Conservation (phyloP, 192 early-diverging fungal genomes). For the Backusella parvicylindrica region DNA sequence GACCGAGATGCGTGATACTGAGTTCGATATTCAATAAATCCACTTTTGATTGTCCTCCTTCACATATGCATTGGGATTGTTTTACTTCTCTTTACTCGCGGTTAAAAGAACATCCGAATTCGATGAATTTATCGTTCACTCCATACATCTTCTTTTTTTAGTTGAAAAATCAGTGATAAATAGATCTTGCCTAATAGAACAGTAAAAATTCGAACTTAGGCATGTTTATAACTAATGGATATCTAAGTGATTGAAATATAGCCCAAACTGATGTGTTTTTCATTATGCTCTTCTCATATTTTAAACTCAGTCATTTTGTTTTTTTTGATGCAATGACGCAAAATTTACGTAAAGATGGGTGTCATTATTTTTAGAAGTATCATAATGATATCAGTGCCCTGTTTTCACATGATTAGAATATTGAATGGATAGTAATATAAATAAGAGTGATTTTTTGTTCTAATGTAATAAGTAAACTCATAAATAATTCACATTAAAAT, state of each 20-base stretch:
- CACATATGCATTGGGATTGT: no score
- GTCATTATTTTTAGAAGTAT: neutral
- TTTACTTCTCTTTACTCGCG: no score
- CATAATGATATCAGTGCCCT: neutral
- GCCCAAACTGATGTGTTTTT: neutral
- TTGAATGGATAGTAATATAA: neutral
- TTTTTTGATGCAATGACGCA: neutral
- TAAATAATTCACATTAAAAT: neutral
- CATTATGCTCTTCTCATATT: neutral
- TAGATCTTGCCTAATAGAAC: neutral
- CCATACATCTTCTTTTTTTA: no score
- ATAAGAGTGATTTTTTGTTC: neutral
- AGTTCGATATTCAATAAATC: no score
- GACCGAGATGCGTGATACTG: no score
- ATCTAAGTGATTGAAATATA: neutral
- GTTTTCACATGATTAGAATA: neutral
- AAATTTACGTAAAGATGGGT: neutral
- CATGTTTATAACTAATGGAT: neutral
- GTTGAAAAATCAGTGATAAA: neutral
- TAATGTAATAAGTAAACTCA: neutral
- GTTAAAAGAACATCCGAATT: no score
- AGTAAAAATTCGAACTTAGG: neutral
- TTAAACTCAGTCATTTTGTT: neutral
- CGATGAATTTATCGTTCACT: no score
- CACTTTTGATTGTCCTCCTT: no score